phyloP scores from a whole-genome alignment of 2,329 filamentous ascomycete species.

The Coniochaeta sp. region DNA sequence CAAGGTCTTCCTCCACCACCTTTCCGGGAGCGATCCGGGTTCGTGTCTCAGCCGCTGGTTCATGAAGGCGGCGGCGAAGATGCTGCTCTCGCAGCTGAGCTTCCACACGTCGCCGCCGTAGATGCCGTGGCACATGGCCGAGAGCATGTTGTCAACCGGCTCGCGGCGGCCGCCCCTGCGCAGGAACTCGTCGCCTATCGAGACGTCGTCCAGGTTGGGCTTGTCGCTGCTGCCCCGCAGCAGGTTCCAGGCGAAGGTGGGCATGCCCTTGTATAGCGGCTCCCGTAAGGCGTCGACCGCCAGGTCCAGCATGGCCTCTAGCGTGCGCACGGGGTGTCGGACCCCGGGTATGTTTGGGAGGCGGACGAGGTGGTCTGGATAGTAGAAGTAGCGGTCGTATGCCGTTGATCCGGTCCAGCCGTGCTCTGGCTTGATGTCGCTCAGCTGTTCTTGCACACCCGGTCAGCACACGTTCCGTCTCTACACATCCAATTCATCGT shows the following conservation, averaged over 20 bases:
- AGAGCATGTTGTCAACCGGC: constrained; percentile 65
- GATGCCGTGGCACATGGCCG: constrained; percentile 76
- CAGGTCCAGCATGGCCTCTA: neutral
- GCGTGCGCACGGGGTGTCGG: neutral
- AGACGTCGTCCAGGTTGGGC: constrained; percentile 51
- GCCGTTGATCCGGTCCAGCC: constrained; percentile 18
- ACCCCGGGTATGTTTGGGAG: neutral
- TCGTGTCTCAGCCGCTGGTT: constrained; percentile 5
- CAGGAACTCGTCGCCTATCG: constrained; percentile 59
- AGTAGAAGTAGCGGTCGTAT: constrained; percentile 74
- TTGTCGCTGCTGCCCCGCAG: neutral
- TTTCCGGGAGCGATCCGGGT: neutral
- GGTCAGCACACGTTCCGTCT: neutral
- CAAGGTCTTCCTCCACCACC: neutral
- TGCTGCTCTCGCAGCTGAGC: constrained; percentile 64
- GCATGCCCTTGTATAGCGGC: constrained; percentile 43
- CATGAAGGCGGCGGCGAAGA: constrained; percentile 44
- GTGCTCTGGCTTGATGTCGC: constrained; percentile 29
- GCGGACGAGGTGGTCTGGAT: constrained; percentile 71
- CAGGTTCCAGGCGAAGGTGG: constrained; percentile 2
- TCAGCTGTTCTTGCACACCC: constrained; percentile 6
- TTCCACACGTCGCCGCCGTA: constrained; percentile 84
- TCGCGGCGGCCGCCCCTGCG: constrained; percentile 41
- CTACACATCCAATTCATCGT: neutral
- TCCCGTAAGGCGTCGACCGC: constrained; percentile 33